Percentiles rank a stretch among this genome's conserved stretches.
phyloP scores from a whole-genome alignment of 805 yeast species.

The Candida adriatica region DNA sequence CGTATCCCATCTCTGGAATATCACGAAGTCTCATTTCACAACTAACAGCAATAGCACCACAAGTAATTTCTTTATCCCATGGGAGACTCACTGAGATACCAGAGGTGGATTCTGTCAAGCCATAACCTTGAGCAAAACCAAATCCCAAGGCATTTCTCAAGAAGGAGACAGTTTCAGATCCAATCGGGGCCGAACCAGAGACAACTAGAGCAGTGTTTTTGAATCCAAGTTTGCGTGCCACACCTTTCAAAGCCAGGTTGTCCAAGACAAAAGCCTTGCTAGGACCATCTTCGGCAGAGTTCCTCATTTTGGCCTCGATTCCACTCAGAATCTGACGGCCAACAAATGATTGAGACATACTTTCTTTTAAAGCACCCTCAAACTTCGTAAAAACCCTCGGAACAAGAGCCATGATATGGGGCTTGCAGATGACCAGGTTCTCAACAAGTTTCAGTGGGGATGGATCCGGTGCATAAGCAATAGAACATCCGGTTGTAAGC shows the following conservation, averaged over 20 bases:
- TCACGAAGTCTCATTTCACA: conserved; percentile 49
- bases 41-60: conserved; percentile 44
- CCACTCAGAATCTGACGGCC: conserved; percentile 9
- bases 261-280: conserved; percentile 8
- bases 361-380: conserved; percentile 38
- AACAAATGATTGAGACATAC: conserved; percentile 10
- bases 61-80: conserved; percentile 31
- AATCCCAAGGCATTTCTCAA: conserved; percentile 43
- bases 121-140: conserved; percentile 46
- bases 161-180: conserved; percentile 45
- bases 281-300: conserved; percentile 5
- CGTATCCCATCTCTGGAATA: conserved; percentile 42
- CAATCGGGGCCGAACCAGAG: conserved; percentile 57
- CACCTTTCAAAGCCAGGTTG: conserved; percentile 27
- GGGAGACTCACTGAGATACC: conserved; percentile 36
- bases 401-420: conserved; percentile 43
- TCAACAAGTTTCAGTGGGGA: conserved; percentile 37
- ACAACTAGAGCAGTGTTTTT: conserved; percentile 27
- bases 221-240: conserved; percentile 33
- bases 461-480: conserved; percentile 44
- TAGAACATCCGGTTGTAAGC: conserved; percentile 29
- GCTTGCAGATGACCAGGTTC: conserved; percentile 40
- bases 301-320: conserved; percentile 13
- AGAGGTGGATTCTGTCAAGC: conserved; percentile 60
- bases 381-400: conserved; percentile 52